Conservation (phyloP, 129 eudicot genomes). For the Chrysanthemum makinoi region DNA sequence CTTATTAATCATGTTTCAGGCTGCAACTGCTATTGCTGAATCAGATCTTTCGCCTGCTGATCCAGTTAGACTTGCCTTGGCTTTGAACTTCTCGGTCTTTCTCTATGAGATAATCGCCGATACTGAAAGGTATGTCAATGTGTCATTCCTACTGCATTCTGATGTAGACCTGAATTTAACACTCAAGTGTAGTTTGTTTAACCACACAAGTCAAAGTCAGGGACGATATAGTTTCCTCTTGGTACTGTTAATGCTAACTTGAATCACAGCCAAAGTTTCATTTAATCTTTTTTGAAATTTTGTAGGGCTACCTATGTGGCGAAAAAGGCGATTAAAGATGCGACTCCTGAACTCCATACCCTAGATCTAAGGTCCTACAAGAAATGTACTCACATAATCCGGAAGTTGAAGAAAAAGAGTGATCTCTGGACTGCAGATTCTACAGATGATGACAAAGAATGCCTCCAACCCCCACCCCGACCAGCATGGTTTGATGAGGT, state of each 20-base stretch:
- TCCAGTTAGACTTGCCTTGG: constrained; percentile 62
- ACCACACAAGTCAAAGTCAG: neutral
- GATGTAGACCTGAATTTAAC: neutral
- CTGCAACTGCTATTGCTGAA: constrained; percentile 59
- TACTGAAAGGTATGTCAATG: no score
- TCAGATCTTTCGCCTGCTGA: constrained; percentile 56
- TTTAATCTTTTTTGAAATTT: no score
- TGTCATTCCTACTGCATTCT: neutral
- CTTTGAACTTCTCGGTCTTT: constrained; percentile 65
- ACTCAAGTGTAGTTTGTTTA: no score
- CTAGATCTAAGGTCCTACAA: constrained; percentile 36
- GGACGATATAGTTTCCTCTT: no score
- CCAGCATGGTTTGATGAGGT: no score
- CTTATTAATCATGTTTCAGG: constrained; percentile 28
- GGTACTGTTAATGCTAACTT: no score
- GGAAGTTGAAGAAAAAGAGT: constrained; percentile 52
- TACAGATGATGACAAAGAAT: no score
- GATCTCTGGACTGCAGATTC: constrained; percentile 32
- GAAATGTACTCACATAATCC: constrained; percentile 55
- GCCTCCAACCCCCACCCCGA: no score
- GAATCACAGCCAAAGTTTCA: neutral
- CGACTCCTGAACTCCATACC: neutral
- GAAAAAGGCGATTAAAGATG: neutral
- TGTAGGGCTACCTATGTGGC: neutral
- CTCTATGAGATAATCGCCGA: constrained; percentile 19